Evolutionary conservation across 306 rosid genomes (phyloP).

Genomic region (Fragaria vesca): DNA sequence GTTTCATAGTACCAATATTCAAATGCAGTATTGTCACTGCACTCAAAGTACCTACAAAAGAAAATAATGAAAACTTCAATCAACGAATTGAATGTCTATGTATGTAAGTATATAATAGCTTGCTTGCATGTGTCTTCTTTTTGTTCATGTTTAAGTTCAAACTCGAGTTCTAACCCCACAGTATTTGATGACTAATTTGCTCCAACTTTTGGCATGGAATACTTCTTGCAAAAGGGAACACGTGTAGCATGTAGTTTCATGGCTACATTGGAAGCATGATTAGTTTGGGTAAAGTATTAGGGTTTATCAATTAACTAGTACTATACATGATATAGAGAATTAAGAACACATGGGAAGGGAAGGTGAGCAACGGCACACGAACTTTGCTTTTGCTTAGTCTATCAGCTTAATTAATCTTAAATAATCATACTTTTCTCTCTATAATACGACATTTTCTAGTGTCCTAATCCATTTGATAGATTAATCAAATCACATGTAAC

Average conservation of each 20-base stretch:
- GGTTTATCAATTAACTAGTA: not conserved
- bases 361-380: slow-evolving; percentile 32
- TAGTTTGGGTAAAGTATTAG: slow-evolving; percentile 22
- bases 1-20: not conserved
- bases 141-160: slow-evolving; percentile 1
- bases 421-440: slow-evolving; percentile 17
- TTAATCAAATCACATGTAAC: slow-evolving; percentile 40
- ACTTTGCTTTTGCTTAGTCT: slow-evolving; percentile 30
- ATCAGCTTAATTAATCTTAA: slow-evolving; percentile 40
- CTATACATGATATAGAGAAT: not conserved
- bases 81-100: not conserved
- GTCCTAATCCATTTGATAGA: slow-evolving; percentile 33
- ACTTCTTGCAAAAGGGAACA: not conserved
- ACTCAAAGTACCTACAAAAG: not conserved
- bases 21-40: not conserved
- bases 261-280: slow-evolving; percentile 11
- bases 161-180: slow-evolving; percentile 11
- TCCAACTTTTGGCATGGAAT: slow-evolving; percentile 11
- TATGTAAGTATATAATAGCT: not conserved
- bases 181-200: not conserved
- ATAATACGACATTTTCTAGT: slow-evolving; percentile 29
- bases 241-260: slow-evolving; percentile 1
- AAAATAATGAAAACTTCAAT: not conserved
- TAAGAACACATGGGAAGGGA: slow-evolving; percentile 24
- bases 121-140: not conserved